Percentiles rank a stretch among this genome's conserved stretches.
Conservation (phyloP, 2,329 filamentous ascomycete species). For the Colletotrichum magnum region DNA sequence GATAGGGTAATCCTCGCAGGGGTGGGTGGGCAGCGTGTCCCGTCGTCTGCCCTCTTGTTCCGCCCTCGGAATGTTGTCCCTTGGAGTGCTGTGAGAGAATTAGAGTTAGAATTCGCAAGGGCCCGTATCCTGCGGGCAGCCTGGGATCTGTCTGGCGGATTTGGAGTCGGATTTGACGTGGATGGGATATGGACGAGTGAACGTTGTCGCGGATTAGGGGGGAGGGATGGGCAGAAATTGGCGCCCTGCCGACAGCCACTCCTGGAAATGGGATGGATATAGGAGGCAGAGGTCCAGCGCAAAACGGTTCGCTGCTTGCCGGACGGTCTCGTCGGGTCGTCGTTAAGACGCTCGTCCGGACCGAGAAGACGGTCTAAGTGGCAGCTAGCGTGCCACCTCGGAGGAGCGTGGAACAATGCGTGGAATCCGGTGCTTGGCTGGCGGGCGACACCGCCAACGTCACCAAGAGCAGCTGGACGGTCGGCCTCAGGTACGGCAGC, state of each 20-base stretch:
- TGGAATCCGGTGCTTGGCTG: too few relatives aligned
- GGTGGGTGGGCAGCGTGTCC: not conserved
- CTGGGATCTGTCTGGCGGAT: constrained; percentile 22
- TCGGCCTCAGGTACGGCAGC: constrained; percentile 26
- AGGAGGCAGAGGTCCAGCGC: not conserved
- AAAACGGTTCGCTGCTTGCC: too few relatives aligned
- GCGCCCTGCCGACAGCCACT: constrained; percentile 16
- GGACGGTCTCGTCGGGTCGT: not conserved
- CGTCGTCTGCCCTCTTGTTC: too few relatives aligned
- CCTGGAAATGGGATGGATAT: not conserved
- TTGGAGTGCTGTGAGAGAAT: not conserved
- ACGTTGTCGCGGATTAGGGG: not conserved
- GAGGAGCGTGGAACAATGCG: not conserved
- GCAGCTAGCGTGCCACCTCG: too few relatives aligned
- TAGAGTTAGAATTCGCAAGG: constrained; percentile 34
- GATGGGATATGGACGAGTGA: not conserved
- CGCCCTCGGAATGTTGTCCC: too few relatives aligned
- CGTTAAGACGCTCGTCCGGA: not conserved
- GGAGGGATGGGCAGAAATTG: not conserved
- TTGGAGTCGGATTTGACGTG: constrained; percentile 3
- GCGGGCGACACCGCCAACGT: not conserved
- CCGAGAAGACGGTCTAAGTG: too few relatives aligned
- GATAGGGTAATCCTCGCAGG: constrained; percentile 5
- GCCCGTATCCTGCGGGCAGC: not conserved
- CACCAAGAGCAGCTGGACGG: constrained; percentile 1